Base-by-base conservation (phyloP, 1,139 yeast genomes). In the Yamadazyma trypodendri region DNA sequence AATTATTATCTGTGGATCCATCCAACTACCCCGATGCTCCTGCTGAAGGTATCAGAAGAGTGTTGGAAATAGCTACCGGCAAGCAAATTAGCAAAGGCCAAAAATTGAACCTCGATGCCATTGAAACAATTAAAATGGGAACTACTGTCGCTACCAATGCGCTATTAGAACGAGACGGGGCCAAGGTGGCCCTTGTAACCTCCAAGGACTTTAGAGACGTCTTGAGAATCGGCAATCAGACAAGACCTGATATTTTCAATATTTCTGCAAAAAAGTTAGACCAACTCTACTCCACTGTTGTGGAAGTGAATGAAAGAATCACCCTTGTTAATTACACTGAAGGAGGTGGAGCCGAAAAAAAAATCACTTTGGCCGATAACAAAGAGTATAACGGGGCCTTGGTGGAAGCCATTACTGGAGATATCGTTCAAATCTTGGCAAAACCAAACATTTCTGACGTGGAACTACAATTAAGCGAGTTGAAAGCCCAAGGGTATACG, bases 61-160 rank as follows among this genome's bases (percentile, higher is more conserved):
- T 54, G 2, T 29, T 54, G 12, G 54, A 52, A 38, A 36, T 42
- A 2, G 38, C 43, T 24, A 41, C 47, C 9, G 45, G 45, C 2
- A 39, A 29, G 24, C 24, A 36, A 16, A 42, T 54, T 12, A 45
- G 51, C n/a, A 42, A 57, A 38, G 39, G 40, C 23, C 41, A 39
- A 17, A 50, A 45, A 22, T 46, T 54, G 31, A 61, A 55, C 28
- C 67, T 68, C 12, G 51, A 68, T 16, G 61, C 63, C 32, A 54
- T 61, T 9, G 43, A 53, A 61, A 72, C 81, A 30, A 75, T 84
- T 28, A 68, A 90, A 44, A 77, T 84, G 77, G 94, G 94, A 10
- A 84, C 94, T 2, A 85, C 94, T 0, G 85, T 84, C 15, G 92
- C 94, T 1, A 85, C 94, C 1, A 79, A 79, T 55, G 90, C 92